Percentiles rank a stretch among this genome's conserved stretches.
These are phyloP conservation scores for Xerocomus amazonicus DNA, from an alignment of 1,284 basidiomycete genomes.

Conservation along the genomic window DNA sequence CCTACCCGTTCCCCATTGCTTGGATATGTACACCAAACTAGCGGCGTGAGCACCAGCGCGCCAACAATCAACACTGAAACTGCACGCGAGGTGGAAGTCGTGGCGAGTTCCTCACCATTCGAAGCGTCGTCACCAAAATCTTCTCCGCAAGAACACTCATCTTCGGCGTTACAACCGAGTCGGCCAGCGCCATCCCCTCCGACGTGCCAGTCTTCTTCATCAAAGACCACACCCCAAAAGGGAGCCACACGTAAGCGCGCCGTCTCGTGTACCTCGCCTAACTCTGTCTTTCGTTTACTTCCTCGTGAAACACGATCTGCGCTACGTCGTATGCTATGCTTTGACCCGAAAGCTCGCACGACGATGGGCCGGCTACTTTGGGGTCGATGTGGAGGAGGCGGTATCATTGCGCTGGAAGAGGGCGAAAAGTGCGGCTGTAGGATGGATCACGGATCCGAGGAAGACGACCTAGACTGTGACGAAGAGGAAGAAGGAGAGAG, in stretches of 20 bases:
- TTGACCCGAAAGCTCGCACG: slow-evolving; percentile 86
- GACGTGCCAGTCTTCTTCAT: slow-evolving; percentile 3
- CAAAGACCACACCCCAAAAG: slow-evolving; percentile 16
- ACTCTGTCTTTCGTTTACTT: slow-evolving; percentile 95
- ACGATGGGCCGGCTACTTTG: slow-evolving; percentile 92
- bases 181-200: slow-evolving; percentile 25
- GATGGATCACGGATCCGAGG: slow-evolving; percentile 47
- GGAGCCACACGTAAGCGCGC: slow-evolving; percentile 47
- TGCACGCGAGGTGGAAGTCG: background rate
- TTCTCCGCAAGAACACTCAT: slow-evolving; percentile 13
- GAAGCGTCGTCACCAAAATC: slow-evolving; percentile 18
- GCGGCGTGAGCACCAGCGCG: background rate
- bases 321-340: slow-evolving; percentile 89
- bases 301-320: slow-evolving; percentile 90
- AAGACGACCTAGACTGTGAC: slow-evolving; percentile 8
- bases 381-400: slow-evolving; percentile 72
- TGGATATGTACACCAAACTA: slow-evolving; percentile 1
- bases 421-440: slow-evolving; percentile 49
- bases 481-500: slow-evolving; percentile 10
- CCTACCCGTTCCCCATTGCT: slow-evolving; percentile 10
- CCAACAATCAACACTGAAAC: slow-evolving; percentile 4
- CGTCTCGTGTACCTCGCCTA: slow-evolving; percentile 77
- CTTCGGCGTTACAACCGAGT: slow-evolving; percentile 18
- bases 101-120: slow-evolving; percentile 7
- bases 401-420: slow-evolving; percentile 50